These are phyloP conservation scores for Hamigera avellanea DNA, from an alignment of 495 filamentous ascomycete genomes.

Conservation along the genomic window DNA sequence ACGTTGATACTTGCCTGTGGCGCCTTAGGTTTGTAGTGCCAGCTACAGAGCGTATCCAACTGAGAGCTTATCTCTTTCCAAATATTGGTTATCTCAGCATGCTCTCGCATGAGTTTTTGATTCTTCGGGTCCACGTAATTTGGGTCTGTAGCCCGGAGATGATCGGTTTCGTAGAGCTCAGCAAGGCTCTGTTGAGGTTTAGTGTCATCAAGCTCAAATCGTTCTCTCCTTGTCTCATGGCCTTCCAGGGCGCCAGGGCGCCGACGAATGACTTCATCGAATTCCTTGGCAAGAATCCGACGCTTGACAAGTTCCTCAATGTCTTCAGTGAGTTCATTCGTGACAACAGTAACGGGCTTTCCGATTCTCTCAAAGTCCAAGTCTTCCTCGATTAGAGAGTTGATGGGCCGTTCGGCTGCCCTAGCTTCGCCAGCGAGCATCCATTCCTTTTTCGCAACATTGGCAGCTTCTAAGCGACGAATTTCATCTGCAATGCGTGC, in stretches of 20 bases:
- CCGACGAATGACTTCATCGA: slow-evolving; percentile 81
- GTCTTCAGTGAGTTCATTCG: slow-evolving; percentile 81
- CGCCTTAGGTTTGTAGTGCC: slow-evolving; percentile 90
- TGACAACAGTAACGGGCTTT: slow-evolving; percentile 90
- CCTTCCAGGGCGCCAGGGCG: slow-evolving; percentile 46
- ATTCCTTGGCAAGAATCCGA: slow-evolving; percentile 80
- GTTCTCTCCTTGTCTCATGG: slow-evolving; percentile 49
- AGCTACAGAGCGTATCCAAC: slow-evolving; percentile 80
- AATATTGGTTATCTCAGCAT: slow-evolving; percentile 70
- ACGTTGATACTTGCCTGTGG: slow-evolving; percentile 68
- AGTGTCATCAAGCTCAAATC: slow-evolving; percentile 73
- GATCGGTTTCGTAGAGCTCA: slow-evolving; percentile 90
- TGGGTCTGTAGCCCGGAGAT: slow-evolving; percentile 65
- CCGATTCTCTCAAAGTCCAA: slow-evolving; percentile 93
- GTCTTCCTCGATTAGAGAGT: slow-evolving; percentile 89
- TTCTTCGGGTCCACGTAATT: slow-evolving; percentile 68
- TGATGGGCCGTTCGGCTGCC: slow-evolving; percentile 69
- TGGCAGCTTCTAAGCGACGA: slow-evolving; percentile 74
- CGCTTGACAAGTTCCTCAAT: slow-evolving; percentile 93
- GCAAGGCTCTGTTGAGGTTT: slow-evolving; percentile 80
- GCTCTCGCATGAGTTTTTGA: slow-evolving; percentile 70
- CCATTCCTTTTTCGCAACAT: slow-evolving; percentile 87
- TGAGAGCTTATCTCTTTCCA: slow-evolving; percentile 75
- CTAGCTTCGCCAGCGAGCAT: slow-evolving; percentile 80
- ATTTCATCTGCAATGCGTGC: slow-evolving; percentile 82